Base-by-base conservation (phyloP, 148 eudicot genomes). In the Rhododendron simsii region DNA sequence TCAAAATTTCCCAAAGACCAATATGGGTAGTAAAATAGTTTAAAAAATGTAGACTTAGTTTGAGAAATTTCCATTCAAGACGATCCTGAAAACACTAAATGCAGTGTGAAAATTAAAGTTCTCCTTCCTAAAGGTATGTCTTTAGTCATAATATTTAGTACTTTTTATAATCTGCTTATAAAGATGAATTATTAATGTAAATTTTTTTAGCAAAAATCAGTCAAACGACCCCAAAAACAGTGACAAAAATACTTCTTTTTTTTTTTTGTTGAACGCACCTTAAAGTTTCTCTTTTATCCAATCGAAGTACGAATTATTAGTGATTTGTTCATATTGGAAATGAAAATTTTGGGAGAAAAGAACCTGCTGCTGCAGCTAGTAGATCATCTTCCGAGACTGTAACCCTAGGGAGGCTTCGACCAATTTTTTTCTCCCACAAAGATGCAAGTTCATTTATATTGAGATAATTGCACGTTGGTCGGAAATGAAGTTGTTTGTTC, bases 341-440 rank as follows among this genome's bases (percentile, higher is more conserved):
- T 16, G n/a, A 37, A 37, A 75, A 18, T 2, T 53, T 3, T 21
- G 2, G 12, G 50, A 5, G n/a, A 37, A 9, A 37, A 7, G 79
- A 20, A 91, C 93, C 91, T 91, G 75, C 86, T 2, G 93, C 93
- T 26, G 81, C 85, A 15, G 88, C 86, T 8, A 91, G 51, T 35
- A 91, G 83, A 55, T 88, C 88, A 4, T 84, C 61, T 80, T 90
- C 93, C 0, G 90, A 57, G 85, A 91, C 80, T 0, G 88, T 81
- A 47, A 90, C 86, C 61, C 92, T 81, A 20, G 93, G 93, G 63
- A 91, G 89, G 51, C 55, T 78, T 28, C 78, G 85, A 7, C 89
- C 93, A 7, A 91, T 91, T 83, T 90, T 90, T 82, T 84, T 87
- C 86, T 91, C 93, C 93, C 93, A 91, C 59, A 91, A 39, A 84